These are phyloP conservation scores for Colletotrichum aenigma DNA, from an alignment of 2,329 filamentous ascomycete species.

Conservation along the genomic window DNA sequence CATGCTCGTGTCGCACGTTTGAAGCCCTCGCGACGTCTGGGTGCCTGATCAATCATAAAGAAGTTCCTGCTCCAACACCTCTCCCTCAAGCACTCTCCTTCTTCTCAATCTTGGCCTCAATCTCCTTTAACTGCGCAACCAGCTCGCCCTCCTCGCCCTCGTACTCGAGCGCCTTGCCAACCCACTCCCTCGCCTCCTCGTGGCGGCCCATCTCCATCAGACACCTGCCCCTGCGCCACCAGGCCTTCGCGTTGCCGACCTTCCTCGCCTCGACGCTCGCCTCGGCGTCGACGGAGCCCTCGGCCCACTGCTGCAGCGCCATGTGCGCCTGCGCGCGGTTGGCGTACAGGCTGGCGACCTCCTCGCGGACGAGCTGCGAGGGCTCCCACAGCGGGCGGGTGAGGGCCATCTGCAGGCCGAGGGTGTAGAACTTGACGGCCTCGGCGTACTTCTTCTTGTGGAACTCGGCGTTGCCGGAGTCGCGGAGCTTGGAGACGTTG, in stretches of 20 bases:
- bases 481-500: slow-evolving; percentile 88
- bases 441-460: slow-evolving; percentile 77
- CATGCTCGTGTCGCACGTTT: neutral
- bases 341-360: slow-evolving; percentile 78
- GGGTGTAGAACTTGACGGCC: slow-evolving; percentile 79
- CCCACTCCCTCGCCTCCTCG: slow-evolving; percentile 82
- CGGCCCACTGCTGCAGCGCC: slow-evolving; percentile 80
- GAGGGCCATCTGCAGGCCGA: slow-evolving; percentile 90
- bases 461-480: slow-evolving; percentile 82
- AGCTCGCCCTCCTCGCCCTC: slow-evolving; percentile 75
- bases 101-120: slow-evolving; percentile 53
- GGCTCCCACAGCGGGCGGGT: slow-evolving; percentile 88
- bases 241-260: slow-evolving; percentile 89
- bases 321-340: slow-evolving; percentile 93
- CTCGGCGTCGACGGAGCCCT: slow-evolving; percentile 87
- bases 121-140: slow-evolving; percentile 66
- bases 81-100: slow-evolving; percentile 30
- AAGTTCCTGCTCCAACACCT: neutral
- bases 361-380: slow-evolving; percentile 80
- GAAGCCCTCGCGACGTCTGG: neutral
- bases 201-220: slow-evolving; percentile 88
- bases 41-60: neutral
- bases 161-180: slow-evolving; percentile 79
- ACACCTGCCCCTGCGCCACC: slow-evolving; percentile 88
- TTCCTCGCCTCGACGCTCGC: slow-evolving; percentile 86